Base-by-base conservation (phyloP, 2,329 filamentous ascomycete species). In the Cryoendolithus antarcticus region DNA sequence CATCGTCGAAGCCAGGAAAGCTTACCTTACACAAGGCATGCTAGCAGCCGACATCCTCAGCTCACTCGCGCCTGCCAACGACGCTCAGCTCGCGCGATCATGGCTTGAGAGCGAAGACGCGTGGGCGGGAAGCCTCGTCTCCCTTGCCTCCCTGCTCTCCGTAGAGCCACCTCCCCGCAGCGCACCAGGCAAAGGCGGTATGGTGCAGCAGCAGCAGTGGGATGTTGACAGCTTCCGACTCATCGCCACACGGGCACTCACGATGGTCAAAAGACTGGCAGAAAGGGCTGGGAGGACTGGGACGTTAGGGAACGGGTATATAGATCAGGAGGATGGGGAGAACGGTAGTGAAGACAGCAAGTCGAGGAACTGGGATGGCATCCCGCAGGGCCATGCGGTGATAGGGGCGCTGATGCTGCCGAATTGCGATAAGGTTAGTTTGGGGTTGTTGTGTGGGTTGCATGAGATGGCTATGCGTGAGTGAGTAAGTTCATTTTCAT, bases 21-120 rank as follows among this genome's bases (percentile, higher is more conserved):
- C 91, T 1, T 80, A 86, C 52, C 65, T 98, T 8, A 91, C 93
- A 72, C 91, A 98, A 62, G 88, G 86, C 1, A 75, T 96, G 51
- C 70, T 96, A 4, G 83, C 86, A 1, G 88, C 86, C 0, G 88
- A 96, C 49, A 93, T 96, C 37, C 65, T 96, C 3, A 77, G 86
- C 0, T 79, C 79, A 7, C 68, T 95, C 21, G 75, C 77, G 3
- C 55, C 52, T 3, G 46, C 46, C 30, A 53, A 51, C 32, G 50
- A 57, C n/a, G 45, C 51, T 10, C 72, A 75, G 3, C 63, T 95
- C 6, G 81, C 88, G 3, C 75, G 76, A 40, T 69, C 74, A 0
- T 96, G 91, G 88, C 72, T 96, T 6, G 76, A 80, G 30, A 86
- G 83, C 3, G 77, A 81, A 32, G 86, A 93, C 50, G 84, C 83